phyloP scores from a whole-genome alignment of 129 eudicot genomes.

The Flaveria sonorensis region DNA sequence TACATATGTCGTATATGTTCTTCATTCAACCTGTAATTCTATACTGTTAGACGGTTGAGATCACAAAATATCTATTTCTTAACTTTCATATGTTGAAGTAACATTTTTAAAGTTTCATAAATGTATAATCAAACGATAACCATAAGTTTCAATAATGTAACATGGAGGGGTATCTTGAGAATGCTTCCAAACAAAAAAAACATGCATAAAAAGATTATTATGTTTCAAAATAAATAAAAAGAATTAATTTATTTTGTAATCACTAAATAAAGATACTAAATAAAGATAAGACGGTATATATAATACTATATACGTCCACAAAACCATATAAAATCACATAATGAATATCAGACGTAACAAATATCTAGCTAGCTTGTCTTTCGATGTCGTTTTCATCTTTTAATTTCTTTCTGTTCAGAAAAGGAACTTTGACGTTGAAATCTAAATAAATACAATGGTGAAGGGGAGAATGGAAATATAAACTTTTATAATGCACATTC shows the following conservation, averaged over 20 bases:
- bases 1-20: too few species aligned
- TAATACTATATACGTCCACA: neutral
- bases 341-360: neutral
- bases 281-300: neutral
- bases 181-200: constrained; percentile 34
- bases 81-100: too few species aligned
- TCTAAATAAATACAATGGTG: constrained; percentile 11
- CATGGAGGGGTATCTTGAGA: constrained; percentile 22
- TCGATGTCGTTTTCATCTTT: constrained; percentile 14
- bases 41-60: too few species aligned
- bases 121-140: too few species aligned
- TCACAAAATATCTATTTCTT: too few species aligned
- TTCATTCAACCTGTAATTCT: too few species aligned
- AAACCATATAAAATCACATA: neutral
- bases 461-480: neutral
- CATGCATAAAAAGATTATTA: constrained; percentile 9
- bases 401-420: neutral
- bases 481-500: too few species aligned
- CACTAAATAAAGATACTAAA: constrained; percentile 5
- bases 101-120: too few species aligned
- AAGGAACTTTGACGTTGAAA: constrained; percentile 15
- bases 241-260: neutral
- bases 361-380: constrained; percentile 5
- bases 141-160: neutral
- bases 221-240: constrained; percentile 13